Conservation (phyloP, 768 basidiomycete genomes). For the Pulveroboletus sp. region DNA sequence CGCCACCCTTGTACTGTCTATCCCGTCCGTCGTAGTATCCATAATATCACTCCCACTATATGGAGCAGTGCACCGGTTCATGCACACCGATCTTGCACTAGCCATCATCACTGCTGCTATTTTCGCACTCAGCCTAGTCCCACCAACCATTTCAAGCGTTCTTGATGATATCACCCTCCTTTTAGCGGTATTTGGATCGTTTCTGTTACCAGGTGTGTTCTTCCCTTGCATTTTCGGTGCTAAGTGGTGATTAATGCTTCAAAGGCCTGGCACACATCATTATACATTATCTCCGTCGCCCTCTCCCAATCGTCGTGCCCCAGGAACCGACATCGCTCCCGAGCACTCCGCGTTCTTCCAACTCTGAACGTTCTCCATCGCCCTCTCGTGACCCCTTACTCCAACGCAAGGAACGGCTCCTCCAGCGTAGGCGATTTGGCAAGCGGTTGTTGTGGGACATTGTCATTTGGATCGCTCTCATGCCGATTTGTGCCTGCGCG, state of each 20-base stretch:
- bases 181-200: slow-evolving; percentile 54
- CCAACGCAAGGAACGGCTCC: slow-evolving; percentile 78
- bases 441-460: slow-evolving; percentile 80
- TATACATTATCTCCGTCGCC: slow-evolving; percentile 81
- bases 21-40: slow-evolving; percentile 59
- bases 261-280: slow-evolving; percentile 73
- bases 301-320: slow-evolving; percentile 82
- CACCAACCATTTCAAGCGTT: slow-evolving; percentile 35
- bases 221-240: neutral
- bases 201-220: slow-evolving; percentile 56
- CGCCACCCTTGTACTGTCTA: slow-evolving; percentile 52
- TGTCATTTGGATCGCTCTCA: slow-evolving; percentile 72
- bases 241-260: slow-evolving; percentile 2
- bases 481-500: slow-evolving; percentile 57
- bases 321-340: slow-evolving; percentile 31
- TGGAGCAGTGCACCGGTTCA: slow-evolving; percentile 36
- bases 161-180: slow-evolving; percentile 50
- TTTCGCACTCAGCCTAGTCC: slow-evolving; percentile 45
- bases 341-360: slow-evolving; percentile 18
- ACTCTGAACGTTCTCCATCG: slow-evolving; percentile 18
- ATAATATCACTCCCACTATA: slow-evolving; percentile 52
- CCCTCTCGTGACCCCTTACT: slow-evolving; percentile 65
- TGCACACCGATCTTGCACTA: slow-evolving; percentile 46
- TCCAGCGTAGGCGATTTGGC: slow-evolving; percentile 73
- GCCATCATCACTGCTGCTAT: slow-evolving; percentile 40